Base-by-base conservation (phyloP, 2,329 filamentous ascomycete genomes). In the Alternaria arborescens region DNA sequence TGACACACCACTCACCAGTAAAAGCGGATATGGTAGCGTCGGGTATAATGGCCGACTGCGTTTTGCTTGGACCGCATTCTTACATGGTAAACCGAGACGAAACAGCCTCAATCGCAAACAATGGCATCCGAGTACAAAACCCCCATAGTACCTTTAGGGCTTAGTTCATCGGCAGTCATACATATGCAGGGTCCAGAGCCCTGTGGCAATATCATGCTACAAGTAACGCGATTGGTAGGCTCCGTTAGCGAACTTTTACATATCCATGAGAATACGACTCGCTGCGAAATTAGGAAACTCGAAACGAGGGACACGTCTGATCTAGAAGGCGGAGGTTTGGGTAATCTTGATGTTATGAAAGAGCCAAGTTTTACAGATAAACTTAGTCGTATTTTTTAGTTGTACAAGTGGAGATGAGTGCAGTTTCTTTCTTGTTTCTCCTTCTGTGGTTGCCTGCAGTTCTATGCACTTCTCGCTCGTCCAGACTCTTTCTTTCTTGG, bases 281-380 rank as follows among this genome's bases (percentile, higher is more conserved):
- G 26, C 32, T 53, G 34, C 47, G n/a, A 47, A 7, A 47, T 52
- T 6, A n/a, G 34, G 58, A 4, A 60, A 60, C 32, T 60, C 58
- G 53, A 52, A 41, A 30, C 58, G 53, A 51, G 43, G 11, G 36
- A 41, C 18, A 28, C 40, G 36, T 12, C 18, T 30, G 16, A n/a
- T 24, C n/a, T 34, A 28, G 28, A 8, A 36, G 44, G 30, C 57
- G 24, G n/a, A 22, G 11, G 28, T 28, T 42, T 46, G 34, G 46
- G 47, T 47, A 60, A 52, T 38, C 44, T 14, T 52, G 41, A 47
- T 32, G 14, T 26, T 22, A 20, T 26, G 43, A 43, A 20, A 55
- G 36, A 42, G 43, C n/a, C 26, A 50, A 42, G 36, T 36, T 26
- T 36, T 18, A n/a, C n/a, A 43, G 12, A 55, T 24, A 22, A 34